Evolutionary conservation across 495 filamentous ascomycete species (phyloP).

Genomic region (Aspergillus indologenus): DNA sequence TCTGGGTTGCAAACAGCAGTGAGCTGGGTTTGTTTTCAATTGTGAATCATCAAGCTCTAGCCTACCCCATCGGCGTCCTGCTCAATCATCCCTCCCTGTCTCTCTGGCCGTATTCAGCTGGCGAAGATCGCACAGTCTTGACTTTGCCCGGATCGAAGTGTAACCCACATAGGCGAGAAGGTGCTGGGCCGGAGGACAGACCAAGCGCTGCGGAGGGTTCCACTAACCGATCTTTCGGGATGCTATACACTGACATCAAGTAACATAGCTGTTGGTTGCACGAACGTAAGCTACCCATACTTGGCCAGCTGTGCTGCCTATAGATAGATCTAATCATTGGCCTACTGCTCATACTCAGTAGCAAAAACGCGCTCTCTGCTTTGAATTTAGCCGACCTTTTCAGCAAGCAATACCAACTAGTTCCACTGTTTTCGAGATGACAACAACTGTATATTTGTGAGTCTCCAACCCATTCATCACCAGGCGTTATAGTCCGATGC

Average conservation of each 20-base stretch:
- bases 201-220: not conserved
- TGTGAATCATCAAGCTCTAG: constrained; percentile 4
- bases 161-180: not conserved
- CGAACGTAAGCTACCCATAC: not conserved
- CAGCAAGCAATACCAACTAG: not conserved
- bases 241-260: not conserved
- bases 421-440: no score
- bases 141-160: not conserved
- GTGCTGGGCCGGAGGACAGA: not conserved
- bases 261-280: not conserved
- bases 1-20: constrained; percentile 6
- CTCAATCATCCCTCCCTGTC: not conserved
- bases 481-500: not conserved
- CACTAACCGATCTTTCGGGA: not conserved
- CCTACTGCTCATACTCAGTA: no score
- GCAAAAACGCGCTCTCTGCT: not conserved
- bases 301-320: not conserved
- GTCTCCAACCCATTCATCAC: not conserved
- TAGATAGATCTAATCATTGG: not conserved
- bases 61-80: no score
- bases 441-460: no score
- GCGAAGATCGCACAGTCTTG: not conserved
- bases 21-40: constrained; percentile 5
- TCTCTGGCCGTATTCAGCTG: not conserved
- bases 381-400: not conserved